Conservation (phyloP, 2,329 filamentous ascomycete species). For the Macrophomina phaseolina region DNA sequence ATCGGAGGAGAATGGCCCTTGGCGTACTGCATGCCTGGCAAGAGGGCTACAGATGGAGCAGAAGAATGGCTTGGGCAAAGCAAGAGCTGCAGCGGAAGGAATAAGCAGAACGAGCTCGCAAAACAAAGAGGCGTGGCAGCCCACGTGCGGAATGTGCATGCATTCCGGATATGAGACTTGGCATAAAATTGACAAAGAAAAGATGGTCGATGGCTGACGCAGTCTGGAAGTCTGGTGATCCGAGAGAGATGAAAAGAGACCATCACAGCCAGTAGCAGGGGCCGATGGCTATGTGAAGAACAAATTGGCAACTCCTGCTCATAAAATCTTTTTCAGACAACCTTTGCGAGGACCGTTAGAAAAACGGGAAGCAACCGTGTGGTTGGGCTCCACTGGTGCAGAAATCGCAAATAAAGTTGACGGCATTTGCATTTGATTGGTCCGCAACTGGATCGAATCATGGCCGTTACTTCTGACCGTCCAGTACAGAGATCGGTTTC, state of each 20-base stretch:
- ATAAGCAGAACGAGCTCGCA: not conserved
- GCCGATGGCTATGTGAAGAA: not conserved
- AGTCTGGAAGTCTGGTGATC: not conserved
- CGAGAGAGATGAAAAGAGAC: not conserved
- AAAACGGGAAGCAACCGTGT: not conserved
- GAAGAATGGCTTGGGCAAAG: not conserved
- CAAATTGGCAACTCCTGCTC: not conserved
- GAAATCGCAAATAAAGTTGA: constrained; percentile 1
- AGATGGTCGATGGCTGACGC: not conserved
- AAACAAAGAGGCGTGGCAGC: constrained; percentile 16
- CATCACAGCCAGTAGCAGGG: not conserved
- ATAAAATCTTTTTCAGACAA: constrained; percentile 1
- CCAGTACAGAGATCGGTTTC: no score
- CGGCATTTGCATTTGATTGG: not conserved
- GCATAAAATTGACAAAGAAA: constrained; percentile 11
- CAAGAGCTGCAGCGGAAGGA: not conserved
- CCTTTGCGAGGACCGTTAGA: not conserved
- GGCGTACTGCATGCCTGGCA: constrained; percentile 1
- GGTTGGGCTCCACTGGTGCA: not conserved
- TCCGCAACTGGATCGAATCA: not conserved
- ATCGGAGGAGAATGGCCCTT: not conserved
- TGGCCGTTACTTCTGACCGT: no score
- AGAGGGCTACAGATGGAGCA: not conserved
- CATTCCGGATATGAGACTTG: constrained; percentile 19
- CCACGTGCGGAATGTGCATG: constrained; percentile 18